Conservation (phyloP, 73 alveolate genomes). For the Tetrahymena thermophila region DNA sequence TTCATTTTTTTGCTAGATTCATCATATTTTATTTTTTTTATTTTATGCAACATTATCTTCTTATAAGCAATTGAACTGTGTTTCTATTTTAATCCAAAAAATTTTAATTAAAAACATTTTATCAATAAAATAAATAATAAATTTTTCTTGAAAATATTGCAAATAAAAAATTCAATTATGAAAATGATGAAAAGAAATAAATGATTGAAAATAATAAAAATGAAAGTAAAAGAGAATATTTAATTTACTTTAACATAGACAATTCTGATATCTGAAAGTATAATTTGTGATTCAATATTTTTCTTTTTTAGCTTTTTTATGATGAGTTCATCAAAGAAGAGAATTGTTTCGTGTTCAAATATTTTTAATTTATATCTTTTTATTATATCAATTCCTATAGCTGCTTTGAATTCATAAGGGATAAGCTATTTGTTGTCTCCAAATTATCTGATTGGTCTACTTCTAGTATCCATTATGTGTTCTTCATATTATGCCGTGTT, state of each 20-base stretch:
- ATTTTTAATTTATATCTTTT: slow-evolving; percentile 33
- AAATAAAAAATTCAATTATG: too few relatives aligned
- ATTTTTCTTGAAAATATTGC: too few relatives aligned
- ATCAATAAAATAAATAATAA: too few relatives aligned
- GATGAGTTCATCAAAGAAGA: slow-evolving; percentile 31
- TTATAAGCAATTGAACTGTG: slow-evolving; percentile 36
- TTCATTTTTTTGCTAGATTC: background rate
- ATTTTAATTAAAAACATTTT: background rate
- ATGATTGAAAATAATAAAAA: too few relatives aligned
- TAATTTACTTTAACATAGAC: slow-evolving; percentile 19
- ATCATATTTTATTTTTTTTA: slow-evolving; percentile 7
- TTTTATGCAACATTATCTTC: slow-evolving; percentile 32
- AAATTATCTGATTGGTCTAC: slow-evolving; percentile 39
- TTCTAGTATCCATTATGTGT: slow-evolving; percentile 45
- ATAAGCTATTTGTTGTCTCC: slow-evolving; percentile 27
- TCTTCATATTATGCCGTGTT: slow-evolving; percentile 41
- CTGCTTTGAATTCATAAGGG: slow-evolving; percentile 31
- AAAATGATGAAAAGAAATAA: too few relatives aligned
- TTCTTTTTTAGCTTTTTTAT: slow-evolving; percentile 3
- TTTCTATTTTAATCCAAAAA: background rate
- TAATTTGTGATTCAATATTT: slow-evolving; percentile 28
- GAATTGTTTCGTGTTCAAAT: slow-evolving; percentile 26
- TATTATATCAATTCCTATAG: slow-evolving; percentile 40
- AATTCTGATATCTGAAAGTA: slow-evolving; percentile 25
- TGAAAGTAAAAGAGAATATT: background rate